Percentiles rank a stretch among this genome's conserved stretches.
phyloP scores from a whole-genome alignment of 768 basidiomycete genomes.

The Leccinellum luteum region DNA sequence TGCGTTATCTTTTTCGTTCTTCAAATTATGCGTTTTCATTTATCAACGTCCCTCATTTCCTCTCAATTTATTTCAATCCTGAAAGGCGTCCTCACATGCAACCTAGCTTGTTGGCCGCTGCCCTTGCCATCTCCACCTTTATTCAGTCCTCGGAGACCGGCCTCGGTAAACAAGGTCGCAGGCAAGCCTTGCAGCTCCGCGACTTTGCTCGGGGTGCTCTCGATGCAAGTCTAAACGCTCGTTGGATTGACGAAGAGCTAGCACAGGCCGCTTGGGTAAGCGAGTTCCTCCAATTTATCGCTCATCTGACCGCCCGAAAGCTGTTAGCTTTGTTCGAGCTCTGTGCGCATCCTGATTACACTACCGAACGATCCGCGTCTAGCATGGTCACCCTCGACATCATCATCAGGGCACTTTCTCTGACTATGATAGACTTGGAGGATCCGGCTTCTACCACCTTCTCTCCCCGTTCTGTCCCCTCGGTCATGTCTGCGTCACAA shows the following conservation, averaged over 20 bases:
- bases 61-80: slow-evolving; percentile 57
- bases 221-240: slow-evolving; percentile 67
- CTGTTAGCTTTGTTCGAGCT: slow-evolving; percentile 71
- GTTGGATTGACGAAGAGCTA: slow-evolving; percentile 71
- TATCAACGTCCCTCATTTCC: slow-evolving; percentile 68
- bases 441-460: slow-evolving; percentile 54
- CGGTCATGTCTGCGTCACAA: slow-evolving; percentile 28
- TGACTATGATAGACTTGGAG: slow-evolving; percentile 58
- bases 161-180: slow-evolving; percentile 47
- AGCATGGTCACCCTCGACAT: slow-evolving; percentile 63
- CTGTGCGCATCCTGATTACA: slow-evolving; percentile 64
- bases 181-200: slow-evolving; percentile 55
- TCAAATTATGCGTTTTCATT: slow-evolving; percentile 76
- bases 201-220: slow-evolving; percentile 69
- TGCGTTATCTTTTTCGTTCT: slow-evolving; percentile 61
- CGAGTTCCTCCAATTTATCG: background rate
- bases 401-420: slow-evolving; percentile 58
- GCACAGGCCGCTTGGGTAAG: slow-evolving; percentile 77
- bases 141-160: slow-evolving; percentile 68
- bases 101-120: slow-evolving; percentile 61
- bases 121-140: slow-evolving; percentile 64
- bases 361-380: slow-evolving; percentile 51
- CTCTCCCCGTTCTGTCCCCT: slow-evolving; percentile 48
- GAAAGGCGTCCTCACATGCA: slow-evolving; percentile 53
- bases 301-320: slow-evolving; percentile 34